Base-by-base conservation (phyloP, 169 alveolate species). In the Eimeria zaria region DNA sequence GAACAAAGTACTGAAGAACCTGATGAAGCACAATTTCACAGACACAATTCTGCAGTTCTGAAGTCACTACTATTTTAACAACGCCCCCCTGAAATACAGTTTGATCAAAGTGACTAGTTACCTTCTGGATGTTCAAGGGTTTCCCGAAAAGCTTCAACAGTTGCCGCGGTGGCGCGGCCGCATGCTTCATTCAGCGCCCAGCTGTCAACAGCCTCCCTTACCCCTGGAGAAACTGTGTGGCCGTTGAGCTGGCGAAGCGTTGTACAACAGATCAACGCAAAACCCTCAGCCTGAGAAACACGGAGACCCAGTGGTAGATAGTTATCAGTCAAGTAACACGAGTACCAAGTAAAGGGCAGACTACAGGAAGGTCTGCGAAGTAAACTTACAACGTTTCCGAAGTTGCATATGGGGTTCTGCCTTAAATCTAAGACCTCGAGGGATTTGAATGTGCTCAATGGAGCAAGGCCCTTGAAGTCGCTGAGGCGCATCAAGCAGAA, bases 111-210 rank as follows among this genome's bases (percentile, higher is more conserved):
- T 27, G 62, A 20, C 11, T 48, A 39, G 8, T 55, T 58, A 84
- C 92, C 92, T 33, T 84, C 80, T 33, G 92, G 76, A 84, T 58
- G 53, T 8, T 55, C 55, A 53, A 84, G 74, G 12, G 78, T 48
- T 39, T 84, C 92, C 44, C 60, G 60, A 46, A 84, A 84, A 33
- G 92, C 92, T 20, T 84, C 46, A 33, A 84, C 92, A 84, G 92
- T 84, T 84, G 92, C 92, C 78, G 48, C 78, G 7, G 92, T 84
- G 64, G 92, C 92, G 64, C 78, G 55, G 78, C 92, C 92, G 78
- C 92, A 84, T 16, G 78, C 24, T 24, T 84, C 92, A 39, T 60
- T 41, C 39, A 9, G 51, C 60, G 92, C 92, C 92, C 92, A 84
- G 24, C 80, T 27, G 55, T 84, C 92, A n/a, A 84, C 92, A 12